phyloP scores from a whole-genome alignment of 805 yeast species.

The Ogataea salicorniae region DNA sequence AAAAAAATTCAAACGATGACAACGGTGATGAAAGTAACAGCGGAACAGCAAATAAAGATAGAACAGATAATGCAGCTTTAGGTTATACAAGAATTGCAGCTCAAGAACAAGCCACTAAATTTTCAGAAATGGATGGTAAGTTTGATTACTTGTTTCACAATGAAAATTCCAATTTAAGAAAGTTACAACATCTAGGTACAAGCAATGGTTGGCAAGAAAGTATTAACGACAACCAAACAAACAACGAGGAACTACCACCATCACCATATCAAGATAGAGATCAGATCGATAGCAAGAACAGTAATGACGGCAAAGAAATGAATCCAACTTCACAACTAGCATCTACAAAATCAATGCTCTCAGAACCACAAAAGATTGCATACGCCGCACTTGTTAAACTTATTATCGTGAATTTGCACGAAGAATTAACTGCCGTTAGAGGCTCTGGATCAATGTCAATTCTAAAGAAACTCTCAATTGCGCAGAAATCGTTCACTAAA shows the following conservation, averaged over 20 bases:
- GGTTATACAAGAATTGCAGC: conserved; percentile 89
- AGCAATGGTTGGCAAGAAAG: conserved; percentile 21
- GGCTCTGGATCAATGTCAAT: conserved; percentile 48
- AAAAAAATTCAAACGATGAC: neutral
- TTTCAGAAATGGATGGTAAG: conserved; percentile 43
- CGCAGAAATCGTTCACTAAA: conserved; percentile 74
- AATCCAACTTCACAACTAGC: conserved; percentile 63
- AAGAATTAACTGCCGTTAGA: conserved; percentile 60
- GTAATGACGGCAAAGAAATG: conserved; percentile 28
- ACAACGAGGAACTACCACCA: conserved; percentile 16
- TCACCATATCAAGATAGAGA: neutral
- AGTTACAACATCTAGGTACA: conserved; percentile 18
- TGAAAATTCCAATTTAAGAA: conserved; percentile 29
- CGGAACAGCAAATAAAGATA: conserved; percentile 1
- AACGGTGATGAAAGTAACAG: neutral
- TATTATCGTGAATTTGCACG: conserved; percentile 73
- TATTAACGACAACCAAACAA: conserved; percentile 28
- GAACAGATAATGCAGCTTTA: conserved; percentile 41
- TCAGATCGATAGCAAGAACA: neutral
- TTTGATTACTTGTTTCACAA: conserved; percentile 47
- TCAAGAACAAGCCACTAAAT: conserved; percentile 78
- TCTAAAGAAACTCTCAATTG: conserved; percentile 53
- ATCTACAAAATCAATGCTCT: conserved; percentile 73
- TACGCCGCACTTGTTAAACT: conserved; percentile 82
- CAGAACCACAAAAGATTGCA: conserved; percentile 84